These are phyloP conservation scores for Asterophora lycoperdoides DNA, from an alignment of 768 basidiomycete genomes.

Conservation along the genomic window DNA sequence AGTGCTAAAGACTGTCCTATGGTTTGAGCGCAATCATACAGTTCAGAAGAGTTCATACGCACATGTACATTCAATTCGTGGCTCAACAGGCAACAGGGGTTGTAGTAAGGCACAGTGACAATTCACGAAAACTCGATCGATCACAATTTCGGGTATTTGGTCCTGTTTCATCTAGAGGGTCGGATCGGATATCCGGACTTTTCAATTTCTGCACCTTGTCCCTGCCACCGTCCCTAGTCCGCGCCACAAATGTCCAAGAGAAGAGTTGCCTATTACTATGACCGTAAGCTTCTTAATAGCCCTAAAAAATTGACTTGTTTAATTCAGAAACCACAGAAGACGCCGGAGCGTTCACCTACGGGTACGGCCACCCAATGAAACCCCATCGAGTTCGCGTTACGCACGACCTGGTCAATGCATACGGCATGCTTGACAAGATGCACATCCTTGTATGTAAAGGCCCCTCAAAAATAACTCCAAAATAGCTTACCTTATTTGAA, in stretches of 20 bases:
- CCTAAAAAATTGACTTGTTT: not conserved
- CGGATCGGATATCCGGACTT: not conserved
- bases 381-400: conserved; percentile 94
- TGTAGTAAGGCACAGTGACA: too few relatives aligned
- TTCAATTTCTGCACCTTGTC: not conserved
- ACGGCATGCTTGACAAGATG: conserved; percentile 91
- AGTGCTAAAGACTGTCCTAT: not conserved
- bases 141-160: not conserved
- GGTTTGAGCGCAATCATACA: not conserved
- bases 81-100: not conserved
- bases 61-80: conserved; percentile 9
- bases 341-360: conserved; percentile 72
- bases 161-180: not conserved
- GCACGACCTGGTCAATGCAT: conserved; percentile 86
- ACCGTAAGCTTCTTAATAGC: conserved; percentile 36
- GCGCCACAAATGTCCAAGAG: conserved; percentile 56
- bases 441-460: conserved; percentile 67
- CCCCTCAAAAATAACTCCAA: not conserved
- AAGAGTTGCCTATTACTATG: conserved; percentile 79
- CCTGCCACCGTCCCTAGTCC: not conserved
- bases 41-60: not conserved
- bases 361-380: conserved; percentile 91
- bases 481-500: not conserved
- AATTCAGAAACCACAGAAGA: conserved; percentile 46
- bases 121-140: not conserved